Percentiles rank a stretch among this genome's conserved stretches.
Evolutionary conservation across 192 early-diverging fungal genomes (phyloP).

Genomic region (Neocallimastix lanati): DNA sequence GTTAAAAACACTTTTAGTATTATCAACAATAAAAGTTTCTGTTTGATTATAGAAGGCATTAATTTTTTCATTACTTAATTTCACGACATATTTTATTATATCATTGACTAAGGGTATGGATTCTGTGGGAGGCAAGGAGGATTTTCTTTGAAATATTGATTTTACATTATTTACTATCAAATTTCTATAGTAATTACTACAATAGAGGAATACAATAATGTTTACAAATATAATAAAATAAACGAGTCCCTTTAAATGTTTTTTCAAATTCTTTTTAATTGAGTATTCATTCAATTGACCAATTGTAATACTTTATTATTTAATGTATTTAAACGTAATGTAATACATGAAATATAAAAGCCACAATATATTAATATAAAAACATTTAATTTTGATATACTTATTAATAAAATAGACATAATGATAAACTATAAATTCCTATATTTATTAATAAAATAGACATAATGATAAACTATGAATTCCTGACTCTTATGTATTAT

Average conservation of each 20-base stretch:
- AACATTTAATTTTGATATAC: too few species aligned
- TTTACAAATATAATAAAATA: neutral
- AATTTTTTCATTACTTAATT: neutral
- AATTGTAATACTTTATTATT: neutral
- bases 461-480: too few species aligned
- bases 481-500: too few species aligned
- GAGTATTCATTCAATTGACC: neutral
- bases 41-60: neutral
- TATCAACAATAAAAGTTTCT: neutral
- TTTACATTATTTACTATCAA: neutral
- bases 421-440: too few species aligned
- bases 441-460: too few species aligned
- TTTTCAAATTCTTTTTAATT: neutral
- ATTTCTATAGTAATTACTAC: neutral
- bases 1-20: too few species aligned
- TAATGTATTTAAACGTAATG: too few species aligned
- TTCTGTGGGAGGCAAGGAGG: neutral
- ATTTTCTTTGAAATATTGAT: neutral
- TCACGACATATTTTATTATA: neutral
- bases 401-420: too few species aligned
- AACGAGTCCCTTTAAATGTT: neutral
- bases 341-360: too few species aligned
- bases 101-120: neutral
- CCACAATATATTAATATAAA: too few species aligned
- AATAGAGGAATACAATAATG: neutral